These are phyloP conservation scores for Imleria badia DNA, from an alignment of 768 basidiomycete species.

Conservation along the genomic window DNA sequence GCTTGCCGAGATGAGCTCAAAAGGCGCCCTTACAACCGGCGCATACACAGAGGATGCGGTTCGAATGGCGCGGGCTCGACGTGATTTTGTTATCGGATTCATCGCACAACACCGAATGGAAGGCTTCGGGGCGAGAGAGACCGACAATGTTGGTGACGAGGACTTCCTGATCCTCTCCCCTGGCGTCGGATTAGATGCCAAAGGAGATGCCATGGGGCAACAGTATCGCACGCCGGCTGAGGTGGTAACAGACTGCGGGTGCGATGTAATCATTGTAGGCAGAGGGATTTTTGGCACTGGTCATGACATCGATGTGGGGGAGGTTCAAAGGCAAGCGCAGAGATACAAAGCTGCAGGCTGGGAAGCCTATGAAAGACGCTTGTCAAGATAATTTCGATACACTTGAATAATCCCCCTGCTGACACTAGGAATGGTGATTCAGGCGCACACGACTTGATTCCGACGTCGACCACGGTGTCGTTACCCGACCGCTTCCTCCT, in stretches of 20 bases:
- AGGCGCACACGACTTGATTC: neutral
- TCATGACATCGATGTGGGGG: conserved; percentile 37
- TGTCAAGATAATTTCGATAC: conserved; percentile 14
- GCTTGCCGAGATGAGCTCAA: conserved; percentile 95
- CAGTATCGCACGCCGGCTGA: conserved; percentile 90
- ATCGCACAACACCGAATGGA: conserved; percentile 90
- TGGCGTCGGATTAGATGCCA: conserved; percentile 80
- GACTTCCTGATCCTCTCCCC: conserved; percentile 93
- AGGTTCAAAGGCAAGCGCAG: conserved; percentile 65
- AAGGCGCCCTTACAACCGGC: conserved; percentile 81
- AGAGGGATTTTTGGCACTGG: conserved; percentile 84
- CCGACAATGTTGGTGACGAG: conserved; percentile 43
- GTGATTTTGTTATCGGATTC: conserved; percentile 94
- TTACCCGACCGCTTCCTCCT: conserved; percentile 7
- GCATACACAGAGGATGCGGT: conserved; percentile 83
- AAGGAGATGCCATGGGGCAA: conserved; percentile 88
- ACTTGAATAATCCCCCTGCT: neutral
- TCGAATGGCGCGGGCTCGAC: conserved; percentile 78
- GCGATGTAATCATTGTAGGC: conserved; percentile 97
- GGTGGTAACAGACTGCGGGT: conserved; percentile 77
- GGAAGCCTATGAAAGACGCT: conserved; percentile 78
- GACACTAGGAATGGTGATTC: neutral
- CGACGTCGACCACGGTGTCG: neutral
- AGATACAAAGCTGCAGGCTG: conserved; percentile 86
- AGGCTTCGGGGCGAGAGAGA: conserved; percentile 42